These are phyloP conservation scores for Blastocystis sp. DNA, from an alignment of 352 stramenopile genomes.

Conservation along the genomic window DNA sequence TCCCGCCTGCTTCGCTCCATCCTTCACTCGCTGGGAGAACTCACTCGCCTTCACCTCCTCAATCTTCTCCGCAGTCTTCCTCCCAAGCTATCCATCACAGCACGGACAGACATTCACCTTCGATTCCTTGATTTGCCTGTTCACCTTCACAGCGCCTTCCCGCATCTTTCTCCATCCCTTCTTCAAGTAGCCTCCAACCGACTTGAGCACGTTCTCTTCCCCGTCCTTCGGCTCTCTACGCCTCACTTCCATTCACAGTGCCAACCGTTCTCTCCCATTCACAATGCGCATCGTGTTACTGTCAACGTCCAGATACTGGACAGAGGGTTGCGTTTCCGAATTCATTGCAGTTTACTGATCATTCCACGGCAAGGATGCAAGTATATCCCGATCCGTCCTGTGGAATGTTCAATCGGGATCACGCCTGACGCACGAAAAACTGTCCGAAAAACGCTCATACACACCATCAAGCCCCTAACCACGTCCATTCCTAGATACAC, in stretches of 20 bases:
- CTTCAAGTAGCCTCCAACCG: not conserved
- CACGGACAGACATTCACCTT: not conserved
- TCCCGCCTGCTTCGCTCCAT: slow-evolving; percentile 35
- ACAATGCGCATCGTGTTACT: slow-evolving; percentile 11
- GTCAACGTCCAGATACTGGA: slow-evolving; percentile 15
- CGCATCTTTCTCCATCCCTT: slow-evolving; percentile 22
- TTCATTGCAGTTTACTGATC: not conserved
- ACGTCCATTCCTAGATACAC: too few species aligned
- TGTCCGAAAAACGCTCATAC: too few species aligned
- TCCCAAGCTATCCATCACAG: not conserved
- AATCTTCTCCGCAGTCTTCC: slow-evolving; percentile 6
- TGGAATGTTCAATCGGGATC: not conserved
- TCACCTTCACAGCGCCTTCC: not conserved
- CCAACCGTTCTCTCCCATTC: not conserved
- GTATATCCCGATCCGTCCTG: not conserved
- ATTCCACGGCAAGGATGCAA: not conserved
- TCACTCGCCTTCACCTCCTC: slow-evolving; percentile 23
- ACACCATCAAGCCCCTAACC: too few species aligned
- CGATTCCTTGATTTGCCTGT: slow-evolving; percentile 31
- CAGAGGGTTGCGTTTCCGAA: not conserved
- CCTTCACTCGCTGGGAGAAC: slow-evolving; percentile 21
- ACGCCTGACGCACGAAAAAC: not conserved
- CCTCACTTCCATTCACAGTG: not conserved
- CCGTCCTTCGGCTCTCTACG: not conserved
- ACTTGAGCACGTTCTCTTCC: not conserved